A percentile compares a stretch with the other conserved stretches of the same genome.
phyloP scores from a whole-genome alignment of 2,329 filamentous ascomycete genomes.

The Stenocarpella maydis region DNA sequence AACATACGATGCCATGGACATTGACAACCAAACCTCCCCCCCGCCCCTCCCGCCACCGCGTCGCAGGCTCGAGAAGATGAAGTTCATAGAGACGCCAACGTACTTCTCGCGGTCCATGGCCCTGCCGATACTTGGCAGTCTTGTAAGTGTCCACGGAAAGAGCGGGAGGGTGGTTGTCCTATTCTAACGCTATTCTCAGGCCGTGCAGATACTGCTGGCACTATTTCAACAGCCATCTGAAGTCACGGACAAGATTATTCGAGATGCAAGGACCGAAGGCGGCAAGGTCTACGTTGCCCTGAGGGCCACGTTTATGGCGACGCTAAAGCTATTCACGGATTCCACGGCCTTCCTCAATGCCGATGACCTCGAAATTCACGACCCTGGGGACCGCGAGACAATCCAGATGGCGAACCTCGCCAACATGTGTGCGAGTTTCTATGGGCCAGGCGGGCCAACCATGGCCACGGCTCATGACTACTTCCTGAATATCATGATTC shows the following conservation, averaged over 20 bases:
- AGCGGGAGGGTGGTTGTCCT: neutral
- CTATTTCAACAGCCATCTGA: conserved; percentile 46
- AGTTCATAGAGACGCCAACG: conserved; percentile 44
- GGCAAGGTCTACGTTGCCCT: conserved; percentile 46
- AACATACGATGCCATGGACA: conserved; percentile 26
- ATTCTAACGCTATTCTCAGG: conserved; percentile 37
- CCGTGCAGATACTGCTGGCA: conserved; percentile 49
- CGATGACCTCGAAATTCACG: conserved; percentile 50
- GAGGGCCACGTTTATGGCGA: conserved; percentile 44
- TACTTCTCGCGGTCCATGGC: conserved; percentile 49
- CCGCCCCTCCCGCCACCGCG: conserved; percentile 30
- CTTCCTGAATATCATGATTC: conserved; percentile 54
- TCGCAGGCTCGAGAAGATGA: conserved; percentile 44
- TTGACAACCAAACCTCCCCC: conserved; percentile 20
- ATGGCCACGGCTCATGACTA: conserved; percentile 54
- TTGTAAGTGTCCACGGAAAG: conserved; percentile 37
- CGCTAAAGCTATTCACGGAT: conserved; percentile 46
- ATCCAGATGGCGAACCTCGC: conserved; percentile 60
- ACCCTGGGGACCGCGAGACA: conserved; percentile 48
- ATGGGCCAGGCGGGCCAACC: conserved; percentile 45
- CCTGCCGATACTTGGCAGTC: conserved; percentile 45
- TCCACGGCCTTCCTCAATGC: conserved; percentile 44
- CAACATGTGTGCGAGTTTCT: conserved; percentile 45
- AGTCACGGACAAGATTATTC: conserved; percentile 42
- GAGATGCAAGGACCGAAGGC: conserved; percentile 45